Base-by-base conservation (phyloP, 768 basidiomycete species). In the Phanerodontia chrysosporium region DNA sequence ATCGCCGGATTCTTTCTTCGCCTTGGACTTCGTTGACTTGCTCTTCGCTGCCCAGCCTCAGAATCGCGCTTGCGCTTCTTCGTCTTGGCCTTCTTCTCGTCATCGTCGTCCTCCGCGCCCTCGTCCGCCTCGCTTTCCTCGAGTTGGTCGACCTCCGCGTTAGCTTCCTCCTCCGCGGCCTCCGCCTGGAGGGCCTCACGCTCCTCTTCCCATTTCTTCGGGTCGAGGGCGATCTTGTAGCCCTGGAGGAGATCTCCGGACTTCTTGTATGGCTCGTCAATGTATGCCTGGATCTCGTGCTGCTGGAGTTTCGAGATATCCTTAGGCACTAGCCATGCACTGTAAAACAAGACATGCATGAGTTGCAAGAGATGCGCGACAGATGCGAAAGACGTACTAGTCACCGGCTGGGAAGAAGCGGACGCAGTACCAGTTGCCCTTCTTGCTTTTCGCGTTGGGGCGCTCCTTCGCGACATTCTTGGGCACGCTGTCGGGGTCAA, bases 401-500 rank as follows among this genome's bases (percentile, higher is more conserved):
- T 98, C 96, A 53, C 91, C 95, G 28, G 82, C 83, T 4, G 97
- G 95, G 82, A 97, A 98, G 82, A 95, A 99, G 63, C 87, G 80
- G 30, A 87, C 81, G 62, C 84, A 85, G 74, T 90, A 87, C 64
- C 85, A 87, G 13, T 75, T 77, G 10, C 82, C 76, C 74, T 90
- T 95, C 74, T 88, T 90, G 66, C 78, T 80, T 2, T 74, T 71
- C 32, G 61, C 65, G 58, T 66, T 65, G 10, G 95, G 93, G 21
- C 87, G 87, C 69, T 91, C 89, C 64, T 78, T 83, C 53, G 74
- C 64, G 5, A 98, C 94, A 2, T 60, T 63, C 18, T 75, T 63
- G 22, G 89, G 87, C 0, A 90, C 85, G 2, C 65, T 72, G 7
- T 84, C 82, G 0, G 89, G 86, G 69, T 95, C 89, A 48, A 92